Evolutionary conservation across 495 filamentous ascomycete species (phyloP), one percentile per base, ranked within the genome.

Genomic region (Penicillium riverlandense): DNA sequence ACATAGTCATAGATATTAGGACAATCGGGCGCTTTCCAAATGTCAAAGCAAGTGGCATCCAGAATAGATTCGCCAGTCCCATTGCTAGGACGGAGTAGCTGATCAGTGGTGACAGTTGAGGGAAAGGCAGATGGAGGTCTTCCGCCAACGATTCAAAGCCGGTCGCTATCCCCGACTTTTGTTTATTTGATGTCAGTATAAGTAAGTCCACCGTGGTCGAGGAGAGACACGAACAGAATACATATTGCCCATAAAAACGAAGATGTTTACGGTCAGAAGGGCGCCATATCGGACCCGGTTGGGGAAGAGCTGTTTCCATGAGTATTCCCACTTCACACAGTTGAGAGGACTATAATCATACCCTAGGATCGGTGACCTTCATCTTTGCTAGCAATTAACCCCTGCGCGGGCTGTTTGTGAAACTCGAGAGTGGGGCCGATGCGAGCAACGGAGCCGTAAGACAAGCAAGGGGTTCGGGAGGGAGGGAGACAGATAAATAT

Each of bases 21-120:
- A 74, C 59, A 14, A 69, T 47, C 7, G 67, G 67, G 1, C 75
- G 66, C 11, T 74, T 65, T 11, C 75, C 75, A 37, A 65, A 74
- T 16, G 69, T 58, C 28, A 74, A 65, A 0, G 75, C 66, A 10
- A 77, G 44, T 1, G 75, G 75, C 33, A 72, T 72, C 67, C 73
- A 74, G 36, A 75, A 47, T 7, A 76, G 38, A 8, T 74, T 73
- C 1, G 65, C 59, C 16, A 65, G 38, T 7, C 66, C 66, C 49
- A 67, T 59, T 11, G 62, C 51, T 10, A 69, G 48, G 8, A 69
- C 63, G 1, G 63, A 59, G 37, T 58, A 69, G 6, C 56, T 55
- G 31, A 69, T 47, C 0, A 64, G 32, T n/a, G 57, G 47, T n/a
- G 60, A 45, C 7, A 69, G 38, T 27, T 50, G 33, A 2, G 50